phyloP scores from a whole-genome alignment of 1,284 basidiomycete genomes.

The Papiliotrema laurentii region DNA sequence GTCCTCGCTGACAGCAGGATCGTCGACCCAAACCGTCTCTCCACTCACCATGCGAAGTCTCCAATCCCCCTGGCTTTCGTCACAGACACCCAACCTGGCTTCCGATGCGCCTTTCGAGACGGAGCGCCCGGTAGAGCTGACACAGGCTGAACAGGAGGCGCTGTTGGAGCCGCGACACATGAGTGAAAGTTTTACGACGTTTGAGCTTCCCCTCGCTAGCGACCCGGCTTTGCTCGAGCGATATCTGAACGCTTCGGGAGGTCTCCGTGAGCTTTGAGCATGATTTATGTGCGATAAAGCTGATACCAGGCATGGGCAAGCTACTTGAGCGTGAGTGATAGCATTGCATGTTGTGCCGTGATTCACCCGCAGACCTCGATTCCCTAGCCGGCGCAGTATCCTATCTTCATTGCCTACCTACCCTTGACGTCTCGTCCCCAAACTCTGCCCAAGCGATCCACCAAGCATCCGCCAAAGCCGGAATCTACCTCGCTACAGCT shows the following conservation, averaged over 20 bases:
- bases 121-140: slow-evolving; percentile 4
- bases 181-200: slow-evolving; percentile 44
- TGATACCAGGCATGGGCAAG: slow-evolving; percentile 43
- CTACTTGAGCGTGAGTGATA: slow-evolving; percentile 42
- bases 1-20: slow-evolving; percentile 14
- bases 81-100: slow-evolving; percentile 28
- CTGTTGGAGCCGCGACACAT: slow-evolving; percentile 39
- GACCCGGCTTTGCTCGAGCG: slow-evolving; percentile 38
- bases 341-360: not conserved
- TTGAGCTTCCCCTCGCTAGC: slow-evolving; percentile 42
- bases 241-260: slow-evolving; percentile 46
- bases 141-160: slow-evolving; percentile 18
- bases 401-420: slow-evolving; percentile 67
- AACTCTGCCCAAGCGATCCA: slow-evolving; percentile 46
- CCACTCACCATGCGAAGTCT: slow-evolving; percentile 42
- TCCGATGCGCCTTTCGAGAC: slow-evolving; percentile 1
- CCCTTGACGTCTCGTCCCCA: slow-evolving; percentile 9
- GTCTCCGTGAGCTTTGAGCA: slow-evolving; percentile 34
- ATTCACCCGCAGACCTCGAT: slow-evolving; percentile 59
- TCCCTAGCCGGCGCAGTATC: slow-evolving; percentile 75
- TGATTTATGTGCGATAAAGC: not conserved
- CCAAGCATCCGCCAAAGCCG: slow-evolving; percentile 57
- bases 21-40: slow-evolving; percentile 22
- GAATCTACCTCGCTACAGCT: slow-evolving; percentile 76
- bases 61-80: slow-evolving; percentile 37